Percentiles rank a stretch among this genome's conserved stretches.
Conservation (phyloP, 1,284 basidiomycete species). For the Phlebopus sp. region DNA sequence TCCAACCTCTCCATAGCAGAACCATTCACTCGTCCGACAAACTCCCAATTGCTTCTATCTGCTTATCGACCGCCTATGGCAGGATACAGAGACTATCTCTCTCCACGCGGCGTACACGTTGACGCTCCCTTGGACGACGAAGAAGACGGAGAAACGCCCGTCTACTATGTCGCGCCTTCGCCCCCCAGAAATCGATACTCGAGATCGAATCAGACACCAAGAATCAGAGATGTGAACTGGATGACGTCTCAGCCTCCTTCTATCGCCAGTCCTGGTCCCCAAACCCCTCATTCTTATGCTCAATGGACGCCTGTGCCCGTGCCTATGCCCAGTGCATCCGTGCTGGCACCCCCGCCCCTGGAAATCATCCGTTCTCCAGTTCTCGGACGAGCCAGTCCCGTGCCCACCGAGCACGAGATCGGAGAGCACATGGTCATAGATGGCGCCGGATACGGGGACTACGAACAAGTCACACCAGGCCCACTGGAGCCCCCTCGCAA, state of each 20-base stretch:
- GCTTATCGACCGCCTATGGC: constrained; percentile 4
- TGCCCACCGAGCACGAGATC: constrained; percentile 16
- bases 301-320: constrained; percentile 2
- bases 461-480: constrained; percentile 4
- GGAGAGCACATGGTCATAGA: constrained; percentile 29
- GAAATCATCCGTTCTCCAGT: constrained; percentile 11
- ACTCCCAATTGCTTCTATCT: not conserved
- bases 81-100: constrained; percentile 17
- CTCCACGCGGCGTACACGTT: constrained; percentile 25
- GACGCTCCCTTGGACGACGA: constrained; percentile 10
- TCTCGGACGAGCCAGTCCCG: constrained; percentile 16
- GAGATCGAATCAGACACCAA: constrained; percentile 21
- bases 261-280: constrained; percentile 3
- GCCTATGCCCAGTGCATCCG: too few relatives aligned
- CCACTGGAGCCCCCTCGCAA: constrained; percentile 11
- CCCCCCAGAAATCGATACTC: constrained; percentile 22
- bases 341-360: constrained; percentile 6
- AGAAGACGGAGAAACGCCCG: constrained; percentile 4
- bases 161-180: constrained; percentile 1
- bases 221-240: constrained; percentile 23
- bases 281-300: constrained; percentile 7
- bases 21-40: not conserved
- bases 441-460: constrained; percentile 7
- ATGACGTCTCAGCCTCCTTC: constrained; percentile 13
- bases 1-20: too few relatives aligned